Conservation (phyloP, 2,329 filamentous ascomycete genomes). For the Paecilomyces fulvus region DNA sequence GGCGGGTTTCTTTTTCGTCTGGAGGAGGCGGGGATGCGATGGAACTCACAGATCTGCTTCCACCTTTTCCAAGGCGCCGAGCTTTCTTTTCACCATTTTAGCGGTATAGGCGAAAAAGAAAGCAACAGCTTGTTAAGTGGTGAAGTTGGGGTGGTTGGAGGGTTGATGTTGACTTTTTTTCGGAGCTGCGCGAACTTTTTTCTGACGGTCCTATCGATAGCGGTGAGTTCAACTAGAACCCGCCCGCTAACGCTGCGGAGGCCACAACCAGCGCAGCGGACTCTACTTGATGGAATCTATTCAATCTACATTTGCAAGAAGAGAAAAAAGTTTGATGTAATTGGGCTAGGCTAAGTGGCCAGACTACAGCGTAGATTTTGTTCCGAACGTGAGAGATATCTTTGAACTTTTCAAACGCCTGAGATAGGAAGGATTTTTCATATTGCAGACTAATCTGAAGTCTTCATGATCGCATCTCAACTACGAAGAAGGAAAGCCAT, state of each 20-base stretch:
- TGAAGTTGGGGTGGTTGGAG: constrained; percentile 52
- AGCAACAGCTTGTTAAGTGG: constrained; percentile 71
- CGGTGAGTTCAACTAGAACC: background rate
- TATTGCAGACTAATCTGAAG: constrained; percentile 1
- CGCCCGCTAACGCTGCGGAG: background rate
- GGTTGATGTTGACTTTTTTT: constrained; percentile 5
- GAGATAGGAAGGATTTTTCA: background rate
- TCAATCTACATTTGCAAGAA: background rate
- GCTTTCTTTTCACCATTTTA: constrained; percentile 73
- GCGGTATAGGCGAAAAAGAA: constrained; percentile 5
- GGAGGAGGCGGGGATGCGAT: background rate
- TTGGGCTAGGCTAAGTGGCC: background rate
- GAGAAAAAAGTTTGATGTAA: background rate
- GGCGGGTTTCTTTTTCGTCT: background rate
- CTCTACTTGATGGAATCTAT: background rate
- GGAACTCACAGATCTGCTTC: constrained; percentile 70
- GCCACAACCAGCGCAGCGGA: background rate
- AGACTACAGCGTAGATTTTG: background rate
- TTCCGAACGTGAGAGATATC: background rate
- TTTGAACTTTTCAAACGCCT: background rate
- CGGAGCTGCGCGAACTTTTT: constrained; percentile 1
- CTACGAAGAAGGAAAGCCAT: constrained; percentile 33
- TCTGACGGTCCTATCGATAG: constrained; percentile 7
- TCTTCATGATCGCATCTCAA: constrained; percentile 35
- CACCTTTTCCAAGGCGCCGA: constrained; percentile 88